A percentile compares a stretch with the other conserved stretches of the same genome.
phyloP scores from a whole-genome alignment of 2,329 filamentous ascomycete genomes.

The Blastomyces parvus region DNA sequence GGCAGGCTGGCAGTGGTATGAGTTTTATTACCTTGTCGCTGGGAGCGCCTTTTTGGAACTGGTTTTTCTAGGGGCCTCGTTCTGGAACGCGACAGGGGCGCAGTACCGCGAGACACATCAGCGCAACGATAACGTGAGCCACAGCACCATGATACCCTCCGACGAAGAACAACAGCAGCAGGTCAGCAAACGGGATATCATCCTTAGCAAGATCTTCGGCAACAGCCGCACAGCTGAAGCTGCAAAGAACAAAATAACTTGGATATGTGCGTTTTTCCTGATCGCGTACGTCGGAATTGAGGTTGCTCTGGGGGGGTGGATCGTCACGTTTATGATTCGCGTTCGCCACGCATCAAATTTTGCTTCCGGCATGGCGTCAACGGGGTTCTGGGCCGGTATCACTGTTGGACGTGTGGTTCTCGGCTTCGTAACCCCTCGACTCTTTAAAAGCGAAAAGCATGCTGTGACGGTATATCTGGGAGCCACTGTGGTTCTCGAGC shows the following conservation, averaged over 20 bases:
- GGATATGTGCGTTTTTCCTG: conserved; percentile 63
- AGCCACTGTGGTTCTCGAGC: conserved; percentile 53
- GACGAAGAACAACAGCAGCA: conserved; percentile 4
- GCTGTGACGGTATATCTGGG: conserved; percentile 57
- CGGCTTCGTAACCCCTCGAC: conserved; percentile 61
- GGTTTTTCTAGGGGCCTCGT: conserved; percentile 42
- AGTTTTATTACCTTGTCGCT: conserved; percentile 65
- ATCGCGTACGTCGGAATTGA: conserved; percentile 72
- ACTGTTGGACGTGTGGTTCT: conserved; percentile 63
- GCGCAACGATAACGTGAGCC: conserved; percentile 23
- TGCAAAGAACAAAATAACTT: conserved; percentile 45
- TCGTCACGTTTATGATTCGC: conserved; percentile 77
- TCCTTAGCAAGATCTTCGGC: conserved; percentile 12
- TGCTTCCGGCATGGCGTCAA: conserved; percentile 63
- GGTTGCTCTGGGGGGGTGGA: conserved; percentile 63
- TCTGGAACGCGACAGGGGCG: conserved; percentile 52
- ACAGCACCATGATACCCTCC: background rate
- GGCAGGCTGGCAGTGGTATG: conserved; percentile 53
- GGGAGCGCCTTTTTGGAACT: conserved; percentile 48
- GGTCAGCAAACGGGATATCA: background rate
- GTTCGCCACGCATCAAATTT: conserved; percentile 61
- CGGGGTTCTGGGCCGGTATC: conserved; percentile 76
- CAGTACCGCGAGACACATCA: conserved; percentile 38
- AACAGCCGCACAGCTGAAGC: conserved; percentile 21
- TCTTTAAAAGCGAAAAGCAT: conserved; percentile 58